Conservation (phyloP, 2,329 filamentous ascomycete genomes). For the Pseudogymnoascus sp. region DNA sequence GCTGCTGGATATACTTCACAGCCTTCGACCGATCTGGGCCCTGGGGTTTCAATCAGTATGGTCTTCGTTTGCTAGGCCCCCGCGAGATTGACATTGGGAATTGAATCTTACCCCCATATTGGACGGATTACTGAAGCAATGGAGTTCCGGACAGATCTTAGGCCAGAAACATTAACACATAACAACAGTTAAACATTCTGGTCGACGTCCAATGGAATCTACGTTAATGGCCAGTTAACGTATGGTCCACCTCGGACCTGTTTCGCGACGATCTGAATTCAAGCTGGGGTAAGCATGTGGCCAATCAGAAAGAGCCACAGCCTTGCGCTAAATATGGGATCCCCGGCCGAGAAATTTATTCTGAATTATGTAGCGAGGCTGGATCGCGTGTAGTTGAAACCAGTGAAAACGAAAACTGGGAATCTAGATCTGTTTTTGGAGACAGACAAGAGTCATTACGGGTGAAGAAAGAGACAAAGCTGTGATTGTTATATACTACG, state of each 20-base stretch:
- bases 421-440: background rate
- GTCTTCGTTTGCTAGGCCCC: background rate
- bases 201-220: background rate
- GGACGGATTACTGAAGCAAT: background rate
- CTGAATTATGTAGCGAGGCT: slow-evolving; percentile 8
- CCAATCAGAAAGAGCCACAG: background rate
- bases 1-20: slow-evolving; percentile 68
- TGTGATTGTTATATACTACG: background rate
- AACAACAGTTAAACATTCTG: slow-evolving; percentile 6
- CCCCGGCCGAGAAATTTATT: slow-evolving; percentile 4
- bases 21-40: slow-evolving; percentile 58
- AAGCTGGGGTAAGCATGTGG: background rate
- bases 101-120: slow-evolving; percentile 5
- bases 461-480: background rate
- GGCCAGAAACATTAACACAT: slow-evolving; percentile 6
- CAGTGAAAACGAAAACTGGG: background rate
- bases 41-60: background rate
- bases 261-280: slow-evolving; percentile 7
- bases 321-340: slow-evolving; percentile 2
- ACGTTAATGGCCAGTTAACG: background rate
- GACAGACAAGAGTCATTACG: background rate
- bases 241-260: background rate
- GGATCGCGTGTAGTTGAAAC: background rate
- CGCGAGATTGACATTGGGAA: background rate
- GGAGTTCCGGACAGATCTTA: slow-evolving; percentile 3